Evolutionary conservation across 495 filamentous ascomycete species (phyloP).

Genomic region (Talaromyces trachyspermus): DNA sequence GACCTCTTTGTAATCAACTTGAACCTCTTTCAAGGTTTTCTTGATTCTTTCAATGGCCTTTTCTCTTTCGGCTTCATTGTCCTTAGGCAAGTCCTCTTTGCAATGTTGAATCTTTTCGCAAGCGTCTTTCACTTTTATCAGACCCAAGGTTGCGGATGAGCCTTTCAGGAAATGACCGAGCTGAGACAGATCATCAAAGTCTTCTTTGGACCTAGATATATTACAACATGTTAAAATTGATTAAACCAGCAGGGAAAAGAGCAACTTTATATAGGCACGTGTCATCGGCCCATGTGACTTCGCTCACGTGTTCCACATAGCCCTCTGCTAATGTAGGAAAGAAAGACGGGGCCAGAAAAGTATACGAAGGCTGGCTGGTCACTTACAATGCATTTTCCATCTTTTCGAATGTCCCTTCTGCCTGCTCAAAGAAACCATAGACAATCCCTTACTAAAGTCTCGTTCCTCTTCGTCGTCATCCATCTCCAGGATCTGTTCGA

Average conservation of each 20-base stretch:
- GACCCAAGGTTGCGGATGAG: conserved; percentile 91
- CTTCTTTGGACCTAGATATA: conserved; percentile 53
- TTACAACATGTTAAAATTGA: conserved; percentile 12
- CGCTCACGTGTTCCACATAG: conserved; percentile 2
- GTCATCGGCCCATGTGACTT: neutral
- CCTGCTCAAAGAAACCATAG: conserved; percentile 87
- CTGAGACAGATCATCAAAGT: conserved; percentile 66
- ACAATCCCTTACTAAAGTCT: conserved; percentile 85
- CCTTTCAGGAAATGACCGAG: conserved; percentile 96
- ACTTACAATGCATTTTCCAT: conserved; percentile 82
- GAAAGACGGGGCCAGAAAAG: too few species aligned
- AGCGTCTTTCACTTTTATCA: conserved; percentile 83
- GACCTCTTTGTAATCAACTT: conserved; percentile 69
- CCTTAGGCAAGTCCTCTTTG: conserved; percentile 54
- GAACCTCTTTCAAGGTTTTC: conserved; percentile 61
- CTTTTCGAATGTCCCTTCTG: conserved; percentile 72
- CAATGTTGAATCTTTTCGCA: conserved; percentile 97
- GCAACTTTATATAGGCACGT: neutral
- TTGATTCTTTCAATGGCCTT: conserved; percentile 60
- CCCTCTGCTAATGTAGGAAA: neutral
- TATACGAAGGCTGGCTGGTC: too few species aligned
- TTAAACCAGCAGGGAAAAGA: neutral
- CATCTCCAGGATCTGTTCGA: conserved; percentile 96
- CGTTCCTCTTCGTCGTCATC: conserved; percentile 74
- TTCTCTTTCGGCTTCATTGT: conserved; percentile 57